Base-by-base conservation (phyloP, 768 basidiomycete genomes). In the Mycena haematopus region DNA sequence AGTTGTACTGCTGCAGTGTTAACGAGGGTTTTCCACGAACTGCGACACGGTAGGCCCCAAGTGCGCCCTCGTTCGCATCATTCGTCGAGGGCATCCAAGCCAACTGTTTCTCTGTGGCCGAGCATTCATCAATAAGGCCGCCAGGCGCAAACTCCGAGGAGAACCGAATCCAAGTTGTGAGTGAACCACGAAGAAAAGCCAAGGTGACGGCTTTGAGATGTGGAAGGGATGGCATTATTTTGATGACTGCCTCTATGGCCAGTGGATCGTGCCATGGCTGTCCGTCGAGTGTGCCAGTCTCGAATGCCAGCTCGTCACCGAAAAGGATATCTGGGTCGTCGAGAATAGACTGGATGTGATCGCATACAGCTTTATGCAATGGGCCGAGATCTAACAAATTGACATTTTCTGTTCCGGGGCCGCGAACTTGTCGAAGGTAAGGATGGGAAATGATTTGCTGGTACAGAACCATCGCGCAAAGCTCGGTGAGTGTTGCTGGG, bases 61-160 rank as follows among this genome's bases (percentile, higher is more conserved):
- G 62, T 3, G 61, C 62, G 9, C 75, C 71, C 67, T 77, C 75
- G 62, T 75, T 75, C 0, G 58, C 65, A 60, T 76, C 72, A 62
- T 76, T 77, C 17, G 73, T 74, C 1, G 72, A 13, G 10, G 72
- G 71, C 65, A 77, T 68, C 64, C 66, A 76, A 15, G 72, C 70
- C n/a, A 54, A 27, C 3, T 64, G 52, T 3, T 47, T 47, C 54
- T 76, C 72, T 24, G 66, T 68, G 0, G 55, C 42, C 4, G 69
- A 69, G 5, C 64, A 57, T 27, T 54, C 31, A 58, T 73, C 73
- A 63, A 77, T 73, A 9, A 66, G 9, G 2, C 76, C 74, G 27
- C 71, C 72, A 24, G 70, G 65, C 29, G 66, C 68, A 71, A 72
- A 76, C 57, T 76, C 73, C 14, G 67, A 29, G 22, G 52, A 52